Conservation (phyloP, 2,329 filamentous ascomycete genomes). For the Beauveria rudraprayagi region DNA sequence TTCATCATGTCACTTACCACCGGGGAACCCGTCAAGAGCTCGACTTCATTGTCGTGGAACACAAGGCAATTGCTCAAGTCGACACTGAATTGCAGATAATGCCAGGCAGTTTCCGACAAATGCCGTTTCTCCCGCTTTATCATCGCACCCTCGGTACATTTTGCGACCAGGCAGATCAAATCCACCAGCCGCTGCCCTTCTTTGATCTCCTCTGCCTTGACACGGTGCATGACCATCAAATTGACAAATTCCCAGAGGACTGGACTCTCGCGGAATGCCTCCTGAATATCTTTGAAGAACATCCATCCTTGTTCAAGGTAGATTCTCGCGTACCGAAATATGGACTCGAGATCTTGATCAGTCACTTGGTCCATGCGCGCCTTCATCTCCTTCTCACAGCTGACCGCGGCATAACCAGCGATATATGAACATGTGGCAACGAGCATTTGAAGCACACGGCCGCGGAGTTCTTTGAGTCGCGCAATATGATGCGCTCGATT, state of each 20-base stretch:
- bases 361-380: neutral
- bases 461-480: slow-evolving; percentile 13
- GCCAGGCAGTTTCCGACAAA: no score
- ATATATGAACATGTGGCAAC: slow-evolving; percentile 4
- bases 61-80: neutral
- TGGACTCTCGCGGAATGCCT: neutral
- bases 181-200: no score
- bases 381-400: neutral
- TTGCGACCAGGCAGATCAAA: no score
- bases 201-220: no score
- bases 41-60: neutral
- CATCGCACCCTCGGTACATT: neutral
- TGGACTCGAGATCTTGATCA: neutral
- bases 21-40: no score
- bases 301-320: no score
- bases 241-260: neutral
- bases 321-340: neutral
- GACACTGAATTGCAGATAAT: no score
- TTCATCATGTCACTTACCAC: no score
- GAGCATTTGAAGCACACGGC: slow-evolving; percentile 13
- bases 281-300: neutral
- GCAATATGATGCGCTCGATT: slow-evolving; percentile 12
- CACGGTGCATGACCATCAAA: neutral
- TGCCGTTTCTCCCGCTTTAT: neutral
- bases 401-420: neutral